These are phyloP conservation scores for Fragilaria crotonensis DNA, from an alignment of 108 stramenopile genomes.

Conservation along the genomic window DNA sequence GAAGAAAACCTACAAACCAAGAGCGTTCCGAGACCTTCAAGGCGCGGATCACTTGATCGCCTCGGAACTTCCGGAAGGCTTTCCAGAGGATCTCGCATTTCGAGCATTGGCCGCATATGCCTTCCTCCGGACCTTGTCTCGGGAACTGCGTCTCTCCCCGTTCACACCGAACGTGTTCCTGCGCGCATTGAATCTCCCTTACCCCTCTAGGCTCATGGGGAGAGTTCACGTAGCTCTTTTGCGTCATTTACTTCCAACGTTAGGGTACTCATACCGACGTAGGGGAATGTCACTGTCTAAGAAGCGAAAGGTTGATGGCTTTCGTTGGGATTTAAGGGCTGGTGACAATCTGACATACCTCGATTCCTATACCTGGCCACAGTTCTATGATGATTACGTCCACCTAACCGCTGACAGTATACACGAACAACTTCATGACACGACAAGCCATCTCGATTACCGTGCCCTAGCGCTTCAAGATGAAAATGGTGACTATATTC, in stretches of 20 bases:
- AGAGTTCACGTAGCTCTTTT: conserved; percentile 66
- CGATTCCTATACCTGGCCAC: conserved; percentile 69
- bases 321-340: conserved; percentile 35
- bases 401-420: conserved; percentile 56
- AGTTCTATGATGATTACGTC: conserved; percentile 77
- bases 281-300: conserved; percentile 9
- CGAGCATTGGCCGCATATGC: conserved; percentile 70
- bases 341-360: conserved; percentile 72
- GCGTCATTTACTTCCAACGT: conserved; percentile 39
- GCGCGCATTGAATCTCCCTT: conserved; percentile 52
- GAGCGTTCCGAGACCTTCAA: too few relatives aligned
- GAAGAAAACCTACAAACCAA: too few relatives aligned
- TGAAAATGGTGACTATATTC: conserved; percentile 10
- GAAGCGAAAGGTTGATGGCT: conserved; percentile 29
- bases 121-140: conserved; percentile 65
- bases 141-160: conserved; percentile 56
- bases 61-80: conserved; percentile 35
- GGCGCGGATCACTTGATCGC: too few relatives aligned
- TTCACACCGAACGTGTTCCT: conserved; percentile 72
- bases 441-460: conserved; percentile 19
- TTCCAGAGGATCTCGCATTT: conserved; percentile 30
- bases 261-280: conserved; percentile 48
- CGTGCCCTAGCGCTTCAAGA: conserved; percentile 17
- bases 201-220: conserved; percentile 56
- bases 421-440: conserved; percentile 25